Evolutionary conservation across 129 eudicot genomes (phyloP), one percentile per base, ranked within the genome.

Genomic region (Arctium minus): DNA sequence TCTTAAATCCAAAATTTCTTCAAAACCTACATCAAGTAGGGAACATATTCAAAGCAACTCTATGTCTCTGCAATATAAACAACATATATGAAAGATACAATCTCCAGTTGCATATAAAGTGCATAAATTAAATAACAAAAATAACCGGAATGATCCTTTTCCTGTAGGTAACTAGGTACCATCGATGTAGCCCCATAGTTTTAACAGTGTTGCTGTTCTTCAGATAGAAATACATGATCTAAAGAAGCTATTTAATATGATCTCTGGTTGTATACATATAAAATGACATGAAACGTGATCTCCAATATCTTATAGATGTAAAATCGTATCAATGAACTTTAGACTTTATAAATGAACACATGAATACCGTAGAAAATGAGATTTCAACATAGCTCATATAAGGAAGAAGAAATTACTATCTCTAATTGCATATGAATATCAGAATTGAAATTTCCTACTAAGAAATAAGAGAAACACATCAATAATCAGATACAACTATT

Each of bases 351-450:
- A 12, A 17, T 1, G 8, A 56, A 79, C 42, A 40, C 33, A 32
- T 68, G 68, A 37, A 69, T 44, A 40, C 37, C 40, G 17, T 29
- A 22, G 29, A 32, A 69, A 46, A 6, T 13, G 9, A 44, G 70
- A 44, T 44, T 70, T 70, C 3, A 33, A n/a, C 77, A 70, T 46
- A 70, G 18, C 53, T 37, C 17, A 4, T 78, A 15, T 17, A 38
- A 38, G 9, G 30, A 64, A 68, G 44, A 77, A 67, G 7, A 65
- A 27, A 37, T 65, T 79, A 44, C 31, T 1, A 15, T 71, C 77
- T 80, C 40, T 72, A 50, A 71, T 35, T 80, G 78, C 72, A 7
- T 80, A 71, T 71, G 62, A 36, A 73, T 7, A 50, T 80, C 42
- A 12, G n/a, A 60, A 72, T 27, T 50, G 32, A 33, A 35, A 72